Evolutionary conservation across 108 stramenopile genomes (phyloP).

Genomic region (Cyclotella sp.): DNA sequence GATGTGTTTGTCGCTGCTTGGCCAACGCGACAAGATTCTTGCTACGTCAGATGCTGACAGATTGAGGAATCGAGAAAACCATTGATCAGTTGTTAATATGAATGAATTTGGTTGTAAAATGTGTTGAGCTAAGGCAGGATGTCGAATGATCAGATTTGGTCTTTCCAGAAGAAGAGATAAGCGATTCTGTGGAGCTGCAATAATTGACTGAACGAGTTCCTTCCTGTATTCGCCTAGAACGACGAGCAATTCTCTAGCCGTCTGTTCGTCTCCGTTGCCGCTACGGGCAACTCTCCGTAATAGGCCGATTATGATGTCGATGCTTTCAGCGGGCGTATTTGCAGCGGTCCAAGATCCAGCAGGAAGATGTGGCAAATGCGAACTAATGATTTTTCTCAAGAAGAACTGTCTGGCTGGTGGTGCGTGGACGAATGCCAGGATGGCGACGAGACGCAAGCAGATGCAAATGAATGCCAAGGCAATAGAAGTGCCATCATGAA

Average conservation of each 20-base stretch:
- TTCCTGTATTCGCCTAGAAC: neutral
- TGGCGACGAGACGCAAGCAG: too few species aligned
- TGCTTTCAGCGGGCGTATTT: neutral
- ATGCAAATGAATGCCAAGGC: too few species aligned
- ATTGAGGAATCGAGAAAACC: constrained; percentile 35
- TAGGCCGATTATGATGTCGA: neutral
- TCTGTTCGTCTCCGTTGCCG: neutral
- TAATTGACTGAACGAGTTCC: neutral
- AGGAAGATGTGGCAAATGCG: too few species aligned
- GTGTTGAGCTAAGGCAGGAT: constrained; percentile 25
- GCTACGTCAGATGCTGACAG: constrained; percentile 17
- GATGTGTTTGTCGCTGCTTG: constrained; percentile 16
- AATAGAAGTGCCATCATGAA: too few species aligned
- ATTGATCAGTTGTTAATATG: constrained; percentile 33
- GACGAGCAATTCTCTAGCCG: neutral
- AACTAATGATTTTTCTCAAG: too few species aligned
- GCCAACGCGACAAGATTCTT: constrained; percentile 17
- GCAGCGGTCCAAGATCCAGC: too few species aligned
- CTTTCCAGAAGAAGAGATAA: neutral
- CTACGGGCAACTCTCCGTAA: neutral
- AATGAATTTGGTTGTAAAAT: constrained; percentile 19
- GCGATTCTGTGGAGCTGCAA: constrained; percentile 17
- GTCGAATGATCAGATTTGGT: neutral
- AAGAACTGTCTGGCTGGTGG: too few species aligned
- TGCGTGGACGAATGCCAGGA: too few species aligned